Evolutionary conservation across 768 basidiomycete species (phyloP).

Genomic region (Pleurotus tuoliensis): DNA sequence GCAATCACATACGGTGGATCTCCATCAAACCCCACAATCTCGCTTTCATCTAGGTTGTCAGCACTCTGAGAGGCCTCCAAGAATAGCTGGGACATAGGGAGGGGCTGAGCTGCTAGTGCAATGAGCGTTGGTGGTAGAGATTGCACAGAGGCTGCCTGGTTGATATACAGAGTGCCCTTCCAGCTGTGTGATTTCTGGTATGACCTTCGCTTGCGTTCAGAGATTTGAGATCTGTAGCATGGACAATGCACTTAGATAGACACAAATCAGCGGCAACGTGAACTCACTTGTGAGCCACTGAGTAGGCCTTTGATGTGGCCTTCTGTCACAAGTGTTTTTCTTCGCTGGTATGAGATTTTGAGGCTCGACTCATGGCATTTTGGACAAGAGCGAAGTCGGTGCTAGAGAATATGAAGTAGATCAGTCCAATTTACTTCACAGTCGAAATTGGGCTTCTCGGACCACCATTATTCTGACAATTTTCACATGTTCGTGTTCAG

Average conservation of each 20-base stretch:
- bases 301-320: background rate
- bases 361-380: background rate
- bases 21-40: background rate
- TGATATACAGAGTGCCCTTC: background rate
- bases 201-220: background rate
- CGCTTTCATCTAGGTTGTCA: conserved; percentile 3
- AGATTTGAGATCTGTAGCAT: background rate
- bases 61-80: conserved; percentile 5
- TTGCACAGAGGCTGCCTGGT: background rate
- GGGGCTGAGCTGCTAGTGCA: background rate
- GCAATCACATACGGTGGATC: background rate
- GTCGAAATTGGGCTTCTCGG: too few species aligned
- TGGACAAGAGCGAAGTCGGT: background rate
- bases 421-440: too few species aligned
- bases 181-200: background rate
- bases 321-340: background rate
- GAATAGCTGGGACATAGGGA: background rate
- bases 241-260: background rate
- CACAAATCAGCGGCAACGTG: too few species aligned
- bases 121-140: background rate
- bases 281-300: too few species aligned
- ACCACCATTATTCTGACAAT: too few species aligned
- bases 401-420: background rate
- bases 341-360: background rate
- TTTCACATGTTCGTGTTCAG: too few species aligned